A percentile compares a stretch with the other conserved stretches of the same genome.
These are phyloP conservation scores for Aspergillus cristatus DNA, from an alignment of 495 filamentous ascomycete genomes.

Conservation along the genomic window DNA sequence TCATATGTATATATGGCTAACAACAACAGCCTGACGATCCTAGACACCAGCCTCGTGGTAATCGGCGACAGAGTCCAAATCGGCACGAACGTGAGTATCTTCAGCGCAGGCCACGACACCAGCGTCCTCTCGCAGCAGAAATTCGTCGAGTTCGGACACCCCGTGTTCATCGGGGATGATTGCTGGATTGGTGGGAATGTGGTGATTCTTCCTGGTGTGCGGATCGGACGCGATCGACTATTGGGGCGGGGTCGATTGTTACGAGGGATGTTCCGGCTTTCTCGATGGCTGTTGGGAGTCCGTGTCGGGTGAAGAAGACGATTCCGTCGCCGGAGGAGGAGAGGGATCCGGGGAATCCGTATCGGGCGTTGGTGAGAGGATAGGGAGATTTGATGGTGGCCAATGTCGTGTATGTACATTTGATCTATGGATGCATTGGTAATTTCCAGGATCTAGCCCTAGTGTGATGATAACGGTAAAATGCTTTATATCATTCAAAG, in stretches of 20 bases:
- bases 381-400: too few relatives aligned
- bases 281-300: constrained; percentile 31
- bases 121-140: constrained; percentile 24
- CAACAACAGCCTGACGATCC: constrained; percentile 21
- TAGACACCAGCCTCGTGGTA: constrained; percentile 35
- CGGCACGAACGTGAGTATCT: constrained; percentile 36
- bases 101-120: constrained; percentile 37
- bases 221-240: constrained; percentile 35
- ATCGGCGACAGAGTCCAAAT: constrained; percentile 35
- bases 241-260: constrained; percentile 39
- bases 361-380: constrained; percentile 10
- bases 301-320: constrained; percentile 29
- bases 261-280: constrained; percentile 27
- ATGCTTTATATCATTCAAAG: too few relatives aligned
- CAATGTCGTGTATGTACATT: too few relatives aligned
- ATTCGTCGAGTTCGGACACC: constrained; percentile 26
- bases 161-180: constrained; percentile 33
- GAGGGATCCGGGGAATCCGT: constrained; percentile 17
- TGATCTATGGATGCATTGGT: too few relatives aligned
- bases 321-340: constrained; percentile 25
- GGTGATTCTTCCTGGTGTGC: constrained; percentile 37
- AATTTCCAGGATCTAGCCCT: too few relatives aligned
- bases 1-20: not conserved
- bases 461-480: too few relatives aligned
- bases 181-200: constrained; percentile 38